phyloP scores from a whole-genome alignment of 1,139 yeast genomes.

The Hansenula anomala region DNA sequence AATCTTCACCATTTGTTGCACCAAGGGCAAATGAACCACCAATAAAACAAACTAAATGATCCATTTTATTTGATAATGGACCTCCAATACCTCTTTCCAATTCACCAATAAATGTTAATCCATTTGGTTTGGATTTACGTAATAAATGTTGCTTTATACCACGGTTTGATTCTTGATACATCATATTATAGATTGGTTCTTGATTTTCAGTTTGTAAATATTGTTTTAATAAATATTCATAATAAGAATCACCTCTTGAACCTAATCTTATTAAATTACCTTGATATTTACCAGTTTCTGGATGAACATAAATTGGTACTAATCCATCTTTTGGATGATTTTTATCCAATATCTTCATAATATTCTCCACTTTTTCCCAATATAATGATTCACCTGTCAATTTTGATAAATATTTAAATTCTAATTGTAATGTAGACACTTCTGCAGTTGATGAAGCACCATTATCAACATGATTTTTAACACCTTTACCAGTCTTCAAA shows the following conservation, averaged over 20 bases:
- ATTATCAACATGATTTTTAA: conserved; percentile 55
- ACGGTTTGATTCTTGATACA: conserved; percentile 73
- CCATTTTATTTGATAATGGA: conserved; percentile 74
- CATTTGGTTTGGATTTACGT: conserved; percentile 55
- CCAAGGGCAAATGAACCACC: conserved; percentile 91
- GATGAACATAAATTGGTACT: conserved; percentile 76
- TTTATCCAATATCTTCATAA: conserved; percentile 62
- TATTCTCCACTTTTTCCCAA: conserved; percentile 75
- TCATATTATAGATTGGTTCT: conserved; percentile 58
- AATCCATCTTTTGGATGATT: conserved; percentile 66
- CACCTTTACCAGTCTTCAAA: conserved; percentile 56
- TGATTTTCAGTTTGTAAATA: conserved; percentile 68
- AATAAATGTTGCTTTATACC: conserved; percentile 70
- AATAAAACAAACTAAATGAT: conserved; percentile 87
- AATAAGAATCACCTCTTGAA: conserved; percentile 90
- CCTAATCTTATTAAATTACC: conserved; percentile 73
- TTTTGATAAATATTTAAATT: conserved; percentile 75
- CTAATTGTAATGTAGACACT: conserved; percentile 83
- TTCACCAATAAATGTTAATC: conserved; percentile 74
- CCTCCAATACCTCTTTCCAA: conserved; percentile 62
- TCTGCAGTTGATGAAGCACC: conserved; percentile 88
- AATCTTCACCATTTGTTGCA: conserved; percentile 70
- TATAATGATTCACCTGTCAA: conserved; percentile 75
- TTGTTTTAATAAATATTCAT: conserved; percentile 85
- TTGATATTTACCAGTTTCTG: conserved; percentile 67